A percentile compares a stretch with the other conserved stretches of the same genome.
phyloP scores from a whole-genome alignment of 768 basidiomycete species.

The Megacollybia marginata region DNA sequence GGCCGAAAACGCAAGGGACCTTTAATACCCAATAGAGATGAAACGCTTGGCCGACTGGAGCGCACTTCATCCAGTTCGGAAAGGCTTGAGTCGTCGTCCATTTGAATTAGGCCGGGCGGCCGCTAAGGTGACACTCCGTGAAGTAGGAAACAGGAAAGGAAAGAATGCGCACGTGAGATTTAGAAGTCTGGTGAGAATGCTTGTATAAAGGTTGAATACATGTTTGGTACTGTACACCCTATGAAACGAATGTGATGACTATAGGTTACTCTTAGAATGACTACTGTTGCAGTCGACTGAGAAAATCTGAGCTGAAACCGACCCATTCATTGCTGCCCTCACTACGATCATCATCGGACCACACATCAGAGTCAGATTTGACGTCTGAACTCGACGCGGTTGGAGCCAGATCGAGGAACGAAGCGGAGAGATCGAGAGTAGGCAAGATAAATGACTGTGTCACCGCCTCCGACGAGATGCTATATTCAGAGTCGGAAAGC shows the following conservation, averaged over 20 bases:
- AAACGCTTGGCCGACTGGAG: not conserved
- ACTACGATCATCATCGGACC: not conserved
- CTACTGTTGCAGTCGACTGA: not conserved
- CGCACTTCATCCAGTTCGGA: too few relatives aligned
- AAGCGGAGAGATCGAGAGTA: conserved; percentile 63
- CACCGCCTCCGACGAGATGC: not conserved
- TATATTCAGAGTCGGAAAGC: not conserved
- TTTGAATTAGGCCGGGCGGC: too few relatives aligned
- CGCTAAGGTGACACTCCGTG: too few relatives aligned
- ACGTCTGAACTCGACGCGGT: not conserved
- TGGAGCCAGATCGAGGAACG: conserved; percentile 21
- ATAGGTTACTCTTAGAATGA: too few relatives aligned
- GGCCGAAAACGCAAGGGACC: conserved; percentile 56
- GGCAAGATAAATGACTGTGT: conserved; percentile 61
- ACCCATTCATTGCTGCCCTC: not conserved
- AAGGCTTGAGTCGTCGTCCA: too few relatives aligned
- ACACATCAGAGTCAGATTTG: not conserved
- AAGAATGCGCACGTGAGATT: too few relatives aligned
- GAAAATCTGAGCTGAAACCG: not conserved
- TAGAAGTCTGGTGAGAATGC: too few relatives aligned
- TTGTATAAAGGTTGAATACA: too few relatives aligned
- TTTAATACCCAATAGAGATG: conserved; percentile 53
- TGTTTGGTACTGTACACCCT: too few relatives aligned
- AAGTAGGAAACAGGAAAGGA: too few relatives aligned
- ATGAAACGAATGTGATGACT: too few relatives aligned